Percentiles rank a stretch among this genome's conserved stretches.
phyloP scores from a whole-genome alignment of 192 early-diverging fungal species.

The Coemansia sp. region DNA sequence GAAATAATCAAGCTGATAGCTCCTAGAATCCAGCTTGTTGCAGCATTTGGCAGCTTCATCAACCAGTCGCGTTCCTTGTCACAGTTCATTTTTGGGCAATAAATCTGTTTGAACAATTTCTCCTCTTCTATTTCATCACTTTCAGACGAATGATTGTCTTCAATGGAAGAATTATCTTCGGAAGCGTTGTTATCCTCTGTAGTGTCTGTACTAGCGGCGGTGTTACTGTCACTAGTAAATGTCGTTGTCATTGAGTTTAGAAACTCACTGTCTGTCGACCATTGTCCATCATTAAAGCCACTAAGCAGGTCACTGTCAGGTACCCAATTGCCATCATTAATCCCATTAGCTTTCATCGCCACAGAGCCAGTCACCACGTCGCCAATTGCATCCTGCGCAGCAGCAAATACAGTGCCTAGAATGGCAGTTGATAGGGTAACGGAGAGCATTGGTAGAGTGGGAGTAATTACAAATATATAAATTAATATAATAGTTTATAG shows the following conservation, averaged over 20 bases:
- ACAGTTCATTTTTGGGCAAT: slow-evolving; percentile 13
- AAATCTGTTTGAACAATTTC: background rate
- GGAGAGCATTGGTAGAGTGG: background rate
- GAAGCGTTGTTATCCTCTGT: background rate
- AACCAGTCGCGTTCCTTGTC: slow-evolving; percentile 27
- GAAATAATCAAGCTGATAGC: slow-evolving; percentile 4
- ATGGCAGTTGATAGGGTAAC: background rate
- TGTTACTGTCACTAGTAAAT: slow-evolving; percentile 5
- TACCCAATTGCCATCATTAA: background rate
- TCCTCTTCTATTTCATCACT: background rate
- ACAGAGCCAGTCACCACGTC: background rate
- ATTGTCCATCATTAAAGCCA: background rate
- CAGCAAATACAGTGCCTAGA: background rate
- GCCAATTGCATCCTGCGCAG: background rate
- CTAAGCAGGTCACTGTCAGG: background rate
- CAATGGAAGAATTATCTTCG: background rate
- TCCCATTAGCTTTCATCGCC: background rate
- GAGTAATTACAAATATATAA: slow-evolving; percentile 1
- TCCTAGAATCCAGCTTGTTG: slow-evolving; percentile 18
- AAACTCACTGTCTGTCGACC: background rate
- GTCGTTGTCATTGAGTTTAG: background rate
- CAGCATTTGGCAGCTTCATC: slow-evolving; percentile 2
- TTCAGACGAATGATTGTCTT: background rate
- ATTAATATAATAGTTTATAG: background rate
- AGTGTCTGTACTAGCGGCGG: background rate